Evolutionary conservation across 1,284 basidiomycete species (phyloP), one percentile per base, ranked within the genome.

Genomic region (Ustilago xerochloae): DNA sequence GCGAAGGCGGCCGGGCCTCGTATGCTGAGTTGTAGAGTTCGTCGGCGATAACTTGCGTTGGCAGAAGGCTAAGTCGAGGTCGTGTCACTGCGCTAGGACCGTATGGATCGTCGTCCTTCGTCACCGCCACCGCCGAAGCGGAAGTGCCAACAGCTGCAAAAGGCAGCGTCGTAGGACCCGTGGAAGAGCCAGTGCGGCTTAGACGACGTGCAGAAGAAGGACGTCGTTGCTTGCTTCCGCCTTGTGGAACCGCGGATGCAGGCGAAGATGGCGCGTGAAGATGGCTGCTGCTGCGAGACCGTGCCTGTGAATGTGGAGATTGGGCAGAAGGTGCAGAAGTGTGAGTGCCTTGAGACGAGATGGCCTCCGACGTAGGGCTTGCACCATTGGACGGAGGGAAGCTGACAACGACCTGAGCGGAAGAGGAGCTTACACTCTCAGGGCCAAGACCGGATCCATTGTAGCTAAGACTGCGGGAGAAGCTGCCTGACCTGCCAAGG

Each of bases 391-490:
- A 52, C 13, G 60, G 45, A 53, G 73, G 73, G 41, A 75, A 71
- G 62, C 73, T 75, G 59, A 75, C 73, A 22, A 75, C 54, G 39
- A 65, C 67, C 18, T 54, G 53, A 54, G 49, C 62, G 32, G 62
- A 50, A 41, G 58, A 55, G 26, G 63, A 53, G 60, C 64, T 67
- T 66, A 61, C 64, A 67, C 56, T 73, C 60, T 75, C 72, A 43
- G 56, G 33, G 29, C 61, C 70, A 18, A 39, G 28, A 22, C 56
- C 63, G 10, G 63, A 29, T 3, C 36, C 57, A 26, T 61, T 61
- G 53, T 63, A 75, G 67, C 68, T 75, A 45, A 75, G 64, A 49
- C 73, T 75, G 46, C 73, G 29, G 10, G 73, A 75, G 43, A 75
- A 75, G 61, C 73, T 75, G 33, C 71, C 71, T 3, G 71, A 74